Evolutionary conservation across 1,284 basidiomycete genomes (phyloP), one percentile per base, ranked within the genome.

Genomic region (Porogramme epimiltina): DNA sequence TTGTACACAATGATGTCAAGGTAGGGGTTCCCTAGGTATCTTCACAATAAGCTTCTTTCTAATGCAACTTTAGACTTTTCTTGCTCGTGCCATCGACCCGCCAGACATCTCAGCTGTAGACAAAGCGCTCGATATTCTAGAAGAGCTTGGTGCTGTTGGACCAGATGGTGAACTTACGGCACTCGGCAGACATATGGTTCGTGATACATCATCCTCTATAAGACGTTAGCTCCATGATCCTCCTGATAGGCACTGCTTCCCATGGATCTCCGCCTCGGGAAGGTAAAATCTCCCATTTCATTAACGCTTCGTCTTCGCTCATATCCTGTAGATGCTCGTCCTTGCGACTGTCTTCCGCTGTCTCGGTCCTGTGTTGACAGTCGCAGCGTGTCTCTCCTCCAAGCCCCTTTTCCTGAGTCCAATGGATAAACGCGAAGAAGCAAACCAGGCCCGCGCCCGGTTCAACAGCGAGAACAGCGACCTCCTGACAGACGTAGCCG

Each of bases 341-440:
- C 75, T 95, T 0, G 91, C 81, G 0, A 82, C 87, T 1, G 80
- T 93, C 40, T 93, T 95, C 72, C 81, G 82, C 59, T 94, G 91
- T 58, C 72, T 95, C 8, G 84, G 84, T 50, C 83, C 84, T 44
- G 77, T 91, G 20, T 76, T 94, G n/a, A 92, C 90, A 1, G 81
- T 93, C 33, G 87, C 88, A 1, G 91, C 93, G n/a, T 77, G 84
- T 58, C 71, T 97, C 42, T 95, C 93, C 2, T 90, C 87, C 23
- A 96, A 96, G 64, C 89, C 95, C 1, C 69, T 98, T 34, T 97
- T 97, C 70, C 65, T 84, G 3, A 90, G 75, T 47, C 91, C 93
- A 0, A 79, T 89, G 66, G 93, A 96, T 28, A 87, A 87, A 68
- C 78, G 93, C 6, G 89, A 95, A 28, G 91, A 93, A 62, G 87